phyloP scores from a whole-genome alignment of 306 rosid genomes.

The Elaeagnus macrophylla region DNA sequence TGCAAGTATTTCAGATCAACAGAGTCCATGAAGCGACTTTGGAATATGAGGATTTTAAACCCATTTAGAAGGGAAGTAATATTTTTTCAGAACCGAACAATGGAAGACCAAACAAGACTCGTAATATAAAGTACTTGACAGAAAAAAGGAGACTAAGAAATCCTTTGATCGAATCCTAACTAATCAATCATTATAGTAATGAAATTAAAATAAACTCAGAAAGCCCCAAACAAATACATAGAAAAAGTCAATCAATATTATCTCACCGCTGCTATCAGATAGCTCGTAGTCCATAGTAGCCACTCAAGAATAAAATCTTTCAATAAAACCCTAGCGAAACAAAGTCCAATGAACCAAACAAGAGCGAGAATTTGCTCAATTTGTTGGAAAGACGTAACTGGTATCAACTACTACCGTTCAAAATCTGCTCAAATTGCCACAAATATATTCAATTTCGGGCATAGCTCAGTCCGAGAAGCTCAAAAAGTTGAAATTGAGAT shows the following conservation, averaged over 20 bases:
- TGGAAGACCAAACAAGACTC: slow-evolving; percentile 1
- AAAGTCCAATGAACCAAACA: slow-evolving; percentile 20
- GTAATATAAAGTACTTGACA: slow-evolving; percentile 10
- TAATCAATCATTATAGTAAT: slow-evolving; percentile 1
- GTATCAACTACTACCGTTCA: neutral
- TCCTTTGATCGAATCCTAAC: slow-evolving; percentile 2
- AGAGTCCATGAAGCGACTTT: neutral
- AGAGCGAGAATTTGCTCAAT: slow-evolving; percentile 17
- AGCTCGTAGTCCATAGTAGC: slow-evolving; percentile 54
- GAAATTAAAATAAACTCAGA: slow-evolving; percentile 10
- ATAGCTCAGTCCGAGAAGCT: slow-evolving; percentile 7
- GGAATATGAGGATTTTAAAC: neutral
- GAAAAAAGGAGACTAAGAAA: neutral
- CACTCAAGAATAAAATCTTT: slow-evolving; percentile 11
- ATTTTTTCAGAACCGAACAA: neutral
- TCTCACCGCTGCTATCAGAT: slow-evolving; percentile 80
- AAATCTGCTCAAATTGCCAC: slow-evolving; percentile 11
- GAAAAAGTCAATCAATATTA: slow-evolving; percentile 6
- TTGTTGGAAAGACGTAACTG: slow-evolving; percentile 11
- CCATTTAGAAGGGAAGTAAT: neutral
- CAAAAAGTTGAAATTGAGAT: slow-evolving; percentile 18
- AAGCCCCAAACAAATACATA: neutral
- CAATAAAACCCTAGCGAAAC: slow-evolving; percentile 13
- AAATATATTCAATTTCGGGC: slow-evolving; percentile 4
- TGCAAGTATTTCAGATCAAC: slow-evolving; percentile 18